Conservation (phyloP, 2,329 filamentous ascomycete species). For the Rutstroemia sp. region DNA sequence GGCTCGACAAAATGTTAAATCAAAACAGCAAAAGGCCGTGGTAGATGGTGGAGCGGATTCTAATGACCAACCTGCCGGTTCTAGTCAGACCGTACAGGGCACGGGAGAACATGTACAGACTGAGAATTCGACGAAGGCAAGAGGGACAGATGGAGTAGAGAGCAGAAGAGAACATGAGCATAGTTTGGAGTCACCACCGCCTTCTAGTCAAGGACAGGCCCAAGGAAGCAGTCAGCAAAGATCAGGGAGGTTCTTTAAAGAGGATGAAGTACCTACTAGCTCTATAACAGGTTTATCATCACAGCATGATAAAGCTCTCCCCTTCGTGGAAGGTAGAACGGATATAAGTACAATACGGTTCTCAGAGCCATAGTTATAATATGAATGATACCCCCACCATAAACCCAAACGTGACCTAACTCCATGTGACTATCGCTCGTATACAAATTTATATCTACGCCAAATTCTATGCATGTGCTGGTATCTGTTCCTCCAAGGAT, state of each 20-base stretch:
- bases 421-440: neutral
- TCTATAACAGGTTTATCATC: neutral
- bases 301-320: neutral
- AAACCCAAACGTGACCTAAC: neutral
- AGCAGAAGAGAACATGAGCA: neutral
- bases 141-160: neutral
- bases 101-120: neutral
- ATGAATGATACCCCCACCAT: neutral
- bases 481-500: conserved; percentile 18
- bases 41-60: neutral
- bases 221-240: neutral
- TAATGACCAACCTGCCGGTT: neutral
- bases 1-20: conserved; percentile 47
- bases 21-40: conserved; percentile 7
- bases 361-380: neutral
- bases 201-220: neutral
- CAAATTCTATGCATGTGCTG: conserved; percentile 8
- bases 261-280: neutral
- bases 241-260: neutral
- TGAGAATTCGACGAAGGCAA: neutral
- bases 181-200: no score
- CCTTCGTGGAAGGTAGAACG: neutral
- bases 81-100: no score
- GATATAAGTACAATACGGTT: neutral
- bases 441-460: neutral